A percentile compares a stretch with the other conserved stretches of the same genome.
These are phyloP conservation scores for Pezicula rhizophila DNA, from an alignment of 2,329 filamentous ascomycete genomes.

Conservation along the genomic window DNA sequence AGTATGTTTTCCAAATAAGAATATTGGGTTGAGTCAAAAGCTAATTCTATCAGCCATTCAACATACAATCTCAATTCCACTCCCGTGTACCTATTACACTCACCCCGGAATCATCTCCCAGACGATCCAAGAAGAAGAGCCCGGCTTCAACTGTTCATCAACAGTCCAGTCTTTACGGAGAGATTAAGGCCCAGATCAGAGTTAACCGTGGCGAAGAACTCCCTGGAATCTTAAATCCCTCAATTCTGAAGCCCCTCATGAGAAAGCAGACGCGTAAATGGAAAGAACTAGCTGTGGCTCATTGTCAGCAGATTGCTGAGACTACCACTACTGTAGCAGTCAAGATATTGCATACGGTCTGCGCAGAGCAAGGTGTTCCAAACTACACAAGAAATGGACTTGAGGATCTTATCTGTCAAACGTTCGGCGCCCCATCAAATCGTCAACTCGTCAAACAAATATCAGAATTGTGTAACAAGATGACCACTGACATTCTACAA, in stretches of 20 bases:
- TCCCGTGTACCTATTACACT: neutral
- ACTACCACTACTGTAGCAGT: constrained; percentile 14
- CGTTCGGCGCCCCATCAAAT: neutral
- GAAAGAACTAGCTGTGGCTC: constrained; percentile 19
- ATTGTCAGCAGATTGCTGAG: constrained; percentile 19
- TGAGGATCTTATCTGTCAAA: neutral
- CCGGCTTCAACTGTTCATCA: no score
- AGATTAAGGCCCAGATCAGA: constrained; percentile 23
- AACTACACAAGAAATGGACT: constrained; percentile 3
- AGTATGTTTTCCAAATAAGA: no score
- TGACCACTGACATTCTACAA: constrained; percentile 7
- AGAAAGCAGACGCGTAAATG: constrained; percentile 28
- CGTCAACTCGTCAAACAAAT: neutral
- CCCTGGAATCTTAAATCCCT: constrained; percentile 28
- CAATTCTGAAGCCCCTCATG: constrained; percentile 26
- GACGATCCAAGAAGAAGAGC: no score
- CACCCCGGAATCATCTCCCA: no score
- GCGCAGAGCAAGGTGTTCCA: neutral
- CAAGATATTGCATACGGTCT: constrained; percentile 15
- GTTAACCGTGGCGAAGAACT: constrained; percentile 27
- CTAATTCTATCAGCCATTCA: no score
- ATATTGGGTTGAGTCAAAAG: no score
- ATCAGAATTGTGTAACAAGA: constrained; percentile 3
- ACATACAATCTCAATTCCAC: neutral
- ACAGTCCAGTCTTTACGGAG: constrained; percentile 6